phyloP scores from a whole-genome alignment of 1,284 basidiomycete genomes.

The Leccinum pseudoinsigne region DNA sequence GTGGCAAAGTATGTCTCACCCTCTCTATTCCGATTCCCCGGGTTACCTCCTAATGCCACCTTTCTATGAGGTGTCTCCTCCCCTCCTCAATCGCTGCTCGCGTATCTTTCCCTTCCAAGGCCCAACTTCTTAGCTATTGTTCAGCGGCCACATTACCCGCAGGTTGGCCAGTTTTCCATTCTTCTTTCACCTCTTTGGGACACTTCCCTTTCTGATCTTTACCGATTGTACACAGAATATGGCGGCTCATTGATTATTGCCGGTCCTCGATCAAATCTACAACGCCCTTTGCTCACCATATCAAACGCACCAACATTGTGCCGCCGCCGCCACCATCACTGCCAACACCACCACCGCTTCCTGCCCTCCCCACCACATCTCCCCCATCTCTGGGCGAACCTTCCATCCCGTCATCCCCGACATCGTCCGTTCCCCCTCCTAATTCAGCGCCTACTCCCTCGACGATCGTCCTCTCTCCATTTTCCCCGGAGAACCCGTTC shows the following conservation, averaged over 20 bases:
- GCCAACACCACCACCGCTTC: not conserved
- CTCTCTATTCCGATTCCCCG: conserved; percentile 15
- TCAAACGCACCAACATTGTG: conserved; percentile 3
- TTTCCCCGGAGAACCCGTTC: conserved; percentile 72
- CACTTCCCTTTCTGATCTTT: conserved; percentile 12
- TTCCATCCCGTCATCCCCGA: not conserved
- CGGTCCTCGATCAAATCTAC: conserved; percentile 44
- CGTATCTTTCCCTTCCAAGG: conserved; percentile 69
- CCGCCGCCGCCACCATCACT: conserved; percentile 10
- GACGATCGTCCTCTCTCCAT: conserved; percentile 43
- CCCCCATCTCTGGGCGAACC: not conserved
- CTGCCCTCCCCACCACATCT: not conserved
- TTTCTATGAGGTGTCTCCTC: conserved; percentile 55
- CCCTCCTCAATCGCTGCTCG: conserved; percentile 68
- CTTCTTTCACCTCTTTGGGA: not conserved
- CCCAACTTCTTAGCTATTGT: conserved; percentile 47
- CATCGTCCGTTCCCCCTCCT: not conserved
- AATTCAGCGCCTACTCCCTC: not conserved
- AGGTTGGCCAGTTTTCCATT: conserved; percentile 13
- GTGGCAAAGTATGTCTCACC: conserved; percentile 50
- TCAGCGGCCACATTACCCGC: conserved; percentile 25
- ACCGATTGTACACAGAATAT: too few relatives aligned
- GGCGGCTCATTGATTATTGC: conserved; percentile 29
- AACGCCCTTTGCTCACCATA: conserved; percentile 41
- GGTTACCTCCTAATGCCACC: conserved; percentile 12